These are phyloP conservation scores for Diaporthe helianthi DNA, from an alignment of 2,329 filamentous ascomycete genomes.

Conservation along the genomic window DNA sequence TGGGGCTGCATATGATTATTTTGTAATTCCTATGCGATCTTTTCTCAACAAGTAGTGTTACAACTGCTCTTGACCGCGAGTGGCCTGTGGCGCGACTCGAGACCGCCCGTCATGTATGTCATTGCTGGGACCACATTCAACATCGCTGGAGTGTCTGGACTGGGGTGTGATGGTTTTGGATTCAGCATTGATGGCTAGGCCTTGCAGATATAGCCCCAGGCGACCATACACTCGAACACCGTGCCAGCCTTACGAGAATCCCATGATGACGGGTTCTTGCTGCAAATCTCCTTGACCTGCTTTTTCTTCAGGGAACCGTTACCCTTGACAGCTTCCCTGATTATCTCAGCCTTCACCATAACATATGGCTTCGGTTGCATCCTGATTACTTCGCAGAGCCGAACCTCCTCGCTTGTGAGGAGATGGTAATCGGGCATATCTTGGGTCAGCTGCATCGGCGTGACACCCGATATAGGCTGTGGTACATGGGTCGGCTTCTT, in stretches of 20 bases:
- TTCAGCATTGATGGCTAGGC: conserved; percentile 54
- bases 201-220: conserved; percentile 90
- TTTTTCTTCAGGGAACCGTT: conserved; percentile 94
- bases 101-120: neutral
- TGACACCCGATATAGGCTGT: conserved; percentile 65
- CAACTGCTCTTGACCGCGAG: neutral
- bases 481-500: conserved; percentile 60
- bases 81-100: neutral
- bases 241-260: conserved; percentile 85
- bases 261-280: conserved; percentile 54
- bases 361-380: conserved; percentile 94
- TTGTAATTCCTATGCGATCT: neutral
- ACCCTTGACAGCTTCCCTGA: conserved; percentile 88
- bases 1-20: neutral
- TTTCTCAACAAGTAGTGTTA: neutral
- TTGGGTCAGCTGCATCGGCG: conserved; percentile 72
- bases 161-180: no score
- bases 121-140: neutral
- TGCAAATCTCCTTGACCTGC: conserved; percentile 83
- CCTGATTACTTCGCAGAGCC: conserved; percentile 83
- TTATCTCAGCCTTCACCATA: conserved; percentile 90
- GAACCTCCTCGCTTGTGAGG: conserved; percentile 81
- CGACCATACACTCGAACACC: conserved; percentile 94
- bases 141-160: neutral
- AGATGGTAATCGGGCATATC: conserved; percentile 87